A percentile compares a stretch with the other conserved stretches of the same genome.
Evolutionary conservation across 805 yeast genomes (phyloP).

Genomic region (Yarrowia alimentaria): DNA sequence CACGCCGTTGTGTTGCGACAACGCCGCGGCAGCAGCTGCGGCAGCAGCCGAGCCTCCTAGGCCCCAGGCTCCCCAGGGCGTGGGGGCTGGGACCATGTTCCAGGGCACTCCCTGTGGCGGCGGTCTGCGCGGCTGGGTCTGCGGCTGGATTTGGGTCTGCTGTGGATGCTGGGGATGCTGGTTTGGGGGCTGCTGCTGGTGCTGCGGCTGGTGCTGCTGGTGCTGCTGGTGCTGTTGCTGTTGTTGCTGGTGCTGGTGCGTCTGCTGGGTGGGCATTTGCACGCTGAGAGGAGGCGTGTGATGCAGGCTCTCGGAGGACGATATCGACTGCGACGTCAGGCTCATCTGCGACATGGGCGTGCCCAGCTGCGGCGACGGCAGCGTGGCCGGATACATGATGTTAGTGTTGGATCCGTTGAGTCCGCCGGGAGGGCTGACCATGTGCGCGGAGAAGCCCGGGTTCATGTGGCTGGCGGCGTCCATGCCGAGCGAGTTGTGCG

Average conservation of each 20-base stretch:
- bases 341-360: slow-evolving; percentile 26
- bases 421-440: not conserved
- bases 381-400: slow-evolving; percentile 20
- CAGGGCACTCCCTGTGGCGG: slow-evolving; percentile 10
- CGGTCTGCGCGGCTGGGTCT: slow-evolving; percentile 7
- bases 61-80: slow-evolving; percentile 17
- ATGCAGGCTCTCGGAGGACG: slow-evolving; percentile 18
- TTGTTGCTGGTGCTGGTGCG: slow-evolving; percentile 26
- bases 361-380: slow-evolving; percentile 14
- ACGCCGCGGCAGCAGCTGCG: slow-evolving; percentile 23
- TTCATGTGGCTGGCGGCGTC: too few relatives aligned
- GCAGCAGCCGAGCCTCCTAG: slow-evolving; percentile 11
- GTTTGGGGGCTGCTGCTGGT: slow-evolving; percentile 1
- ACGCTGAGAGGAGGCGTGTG: slow-evolving; percentile 15
- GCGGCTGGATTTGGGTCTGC: slow-evolving; percentile 10
- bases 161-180: slow-evolving; percentile 8
- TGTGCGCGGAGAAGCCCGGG: too few relatives aligned
- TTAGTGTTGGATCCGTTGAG: slow-evolving; percentile 5
- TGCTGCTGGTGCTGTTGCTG: slow-evolving; percentile 21
- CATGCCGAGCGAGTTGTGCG: too few relatives aligned
- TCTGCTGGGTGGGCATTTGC: slow-evolving; percentile 22
- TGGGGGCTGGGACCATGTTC: slow-evolving; percentile 21
- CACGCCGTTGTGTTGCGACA: slow-evolving; percentile 27
- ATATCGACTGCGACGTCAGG: slow-evolving; percentile 26
- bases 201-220: not conserved